Percentiles rank a stretch among this genome's conserved stretches.
Conservation (phyloP, 495 filamentous ascomycete genomes). For the Penicillium crystallinum region DNA sequence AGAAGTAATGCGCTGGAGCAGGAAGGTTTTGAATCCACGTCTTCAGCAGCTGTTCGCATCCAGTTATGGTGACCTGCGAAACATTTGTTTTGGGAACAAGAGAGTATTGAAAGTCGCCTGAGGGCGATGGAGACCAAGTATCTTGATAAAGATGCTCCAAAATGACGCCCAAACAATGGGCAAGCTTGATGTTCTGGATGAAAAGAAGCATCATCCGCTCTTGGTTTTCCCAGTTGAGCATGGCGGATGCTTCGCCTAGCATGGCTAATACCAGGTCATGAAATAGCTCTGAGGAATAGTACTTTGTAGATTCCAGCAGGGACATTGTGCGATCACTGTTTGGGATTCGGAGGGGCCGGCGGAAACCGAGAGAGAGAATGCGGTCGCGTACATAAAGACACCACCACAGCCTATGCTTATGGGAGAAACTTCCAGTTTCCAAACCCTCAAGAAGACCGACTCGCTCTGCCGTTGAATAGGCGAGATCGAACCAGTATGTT, state of each 20-base stretch:
- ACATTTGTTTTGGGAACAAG: background rate
- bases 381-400: constrained; percentile 8
- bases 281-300: constrained; percentile 6
- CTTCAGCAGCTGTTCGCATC: constrained; percentile 4
- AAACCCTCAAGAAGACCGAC: background rate
- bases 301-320: background rate
- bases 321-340: constrained; percentile 6
- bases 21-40: constrained; percentile 6
- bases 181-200: constrained; percentile 5
- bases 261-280: background rate
- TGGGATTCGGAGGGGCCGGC: constrained; percentile 1
- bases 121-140: background rate
- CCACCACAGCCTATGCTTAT: constrained; percentile 8
- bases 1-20: constrained; percentile 2
- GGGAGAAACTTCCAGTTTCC: constrained; percentile 4
- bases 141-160: constrained; percentile 1
- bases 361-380: constrained; percentile 5
- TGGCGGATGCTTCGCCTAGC: constrained; percentile 3
- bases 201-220: constrained; percentile 7
- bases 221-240: constrained; percentile 8
- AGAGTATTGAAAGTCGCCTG: background rate
- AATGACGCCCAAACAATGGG: background rate
- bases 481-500: constrained; percentile 7
- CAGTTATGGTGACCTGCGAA: background rate
- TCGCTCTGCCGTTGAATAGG: constrained; percentile 7